Base-by-base conservation (phyloP, 768 basidiomycete genomes). In the Mycena indigotica region DNA sequence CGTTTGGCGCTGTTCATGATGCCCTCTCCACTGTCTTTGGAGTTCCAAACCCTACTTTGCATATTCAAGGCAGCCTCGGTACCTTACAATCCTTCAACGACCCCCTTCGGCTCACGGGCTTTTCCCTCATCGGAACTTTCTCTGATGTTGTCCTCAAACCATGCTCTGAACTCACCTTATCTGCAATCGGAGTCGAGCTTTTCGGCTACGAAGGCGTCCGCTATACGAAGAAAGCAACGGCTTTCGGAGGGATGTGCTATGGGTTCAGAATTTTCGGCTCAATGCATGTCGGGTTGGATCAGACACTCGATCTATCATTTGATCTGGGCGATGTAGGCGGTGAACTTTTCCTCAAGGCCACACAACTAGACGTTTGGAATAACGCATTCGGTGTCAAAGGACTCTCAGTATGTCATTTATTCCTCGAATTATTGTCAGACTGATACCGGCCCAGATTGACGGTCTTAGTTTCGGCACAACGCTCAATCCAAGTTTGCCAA, bases 311-410 rank as follows among this genome's bases (percentile, higher is more conserved):
- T 19, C 28, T 52, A 13, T n/a, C n/a, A 12, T 52, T 52, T 25
- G 21, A 15, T 24, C 32, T 56, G 21, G 30, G 17, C 19, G 55
- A 45, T 5, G 19, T 17, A n/a, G 32, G 35, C 25, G 49, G 55
- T 5, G 10, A 23, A 12, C 12, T 26, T 13, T 4, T 28, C 8
- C 28, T 56, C 16, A n/a, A 25, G 8, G 55, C 55, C n/a, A 29
- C 12, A 16, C 28, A 53, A 53, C 4, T 30, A 6, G 48, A 32
- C 23, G 26, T 54, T 16, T 56, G 55, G 55, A 15, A 40, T 8
- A 28, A 52, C 52, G 55, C 48, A 13, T 56, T 56, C 49, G 55
- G 55, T 12, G 41, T 45, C 15, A 56, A 50, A 19, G 55, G 55
- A 21, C 19, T 56, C 16, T 24, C 12, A 24, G 55, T 55, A 39